Evolutionary conservation across 2,329 filamentous ascomycete species (phyloP), one percentile per base, ranked within the genome.

Genomic region (Colletotrichum cordylinicola): DNA sequence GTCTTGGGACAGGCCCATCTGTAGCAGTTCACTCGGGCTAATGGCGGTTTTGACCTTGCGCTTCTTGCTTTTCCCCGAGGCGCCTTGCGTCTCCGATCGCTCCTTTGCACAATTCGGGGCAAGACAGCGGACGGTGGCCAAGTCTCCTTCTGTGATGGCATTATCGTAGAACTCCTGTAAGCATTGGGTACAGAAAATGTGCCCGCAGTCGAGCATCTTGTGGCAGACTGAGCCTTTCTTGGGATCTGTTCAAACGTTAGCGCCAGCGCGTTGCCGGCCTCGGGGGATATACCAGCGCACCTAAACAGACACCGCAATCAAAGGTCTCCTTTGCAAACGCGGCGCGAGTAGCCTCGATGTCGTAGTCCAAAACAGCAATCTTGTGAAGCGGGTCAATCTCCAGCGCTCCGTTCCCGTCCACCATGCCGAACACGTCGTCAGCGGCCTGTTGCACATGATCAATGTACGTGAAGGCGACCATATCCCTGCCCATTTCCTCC

Each of bases 171-270:
- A 98, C 80, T 96, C 95, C 77, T 95, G 93, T 4, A 99, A 88
- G 81, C 97, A 99, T n/a, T 91, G 85, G 21, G 93, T 87, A 83
- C 97, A 99, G 82, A 98, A 99, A 48, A 98, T 95, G 82, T 99
- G 96, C 1, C 92, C 92, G 83, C 97, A 99, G 74, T 93, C 92
- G 61, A 94, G 85, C 89, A 98, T 93, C 56, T 92, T 91, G 85
- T 98, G 94, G 83, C 97, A 98, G 13, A 88, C 90, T 0, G 87
- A 85, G 2, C 97, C 97, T 83, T 98, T 98, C 84, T 98, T 98
- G 1, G 96, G 96, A 83, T 98, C 96, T 90, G 72, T 13, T 21
- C 60, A 48, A 35, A 18, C 24, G 56, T 82, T 77, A 84, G 81
- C 69, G 18, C 31, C 16, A 21, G 33, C 31, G 5, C 4, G 27